phyloP scores from a whole-genome alignment of 2,329 filamentous ascomycete genomes.

The Helicocarpus griseus region DNA sequence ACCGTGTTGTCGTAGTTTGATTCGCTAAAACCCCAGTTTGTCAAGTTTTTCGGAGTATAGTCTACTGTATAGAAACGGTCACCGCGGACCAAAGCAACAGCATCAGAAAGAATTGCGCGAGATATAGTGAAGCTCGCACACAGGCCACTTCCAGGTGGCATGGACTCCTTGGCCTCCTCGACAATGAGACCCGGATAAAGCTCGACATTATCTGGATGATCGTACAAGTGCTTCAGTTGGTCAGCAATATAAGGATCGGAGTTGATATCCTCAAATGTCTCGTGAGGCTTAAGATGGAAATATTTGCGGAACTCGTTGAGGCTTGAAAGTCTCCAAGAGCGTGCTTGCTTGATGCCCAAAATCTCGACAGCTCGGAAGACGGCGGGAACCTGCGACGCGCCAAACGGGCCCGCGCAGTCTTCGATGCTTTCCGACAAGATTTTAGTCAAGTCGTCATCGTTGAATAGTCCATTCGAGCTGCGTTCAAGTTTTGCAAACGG shows the following conservation, averaged over 20 bases:
- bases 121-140: conserved; percentile 31
- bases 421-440: conserved; percentile 55
- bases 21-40: conserved; percentile 32
- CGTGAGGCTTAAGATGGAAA: conserved; percentile 50
- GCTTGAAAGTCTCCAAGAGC: conserved; percentile 49
- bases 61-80: conserved; percentile 32
- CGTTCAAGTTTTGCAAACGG: conserved; percentile 53
- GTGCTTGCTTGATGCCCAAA: conserved; percentile 65
- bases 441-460: conserved; percentile 59
- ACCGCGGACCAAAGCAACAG: conserved; percentile 33
- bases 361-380: conserved; percentile 67
- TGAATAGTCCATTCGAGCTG: conserved; percentile 50
- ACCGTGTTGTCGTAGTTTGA: conserved; percentile 22
- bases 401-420: conserved; percentile 60
- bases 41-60: conserved; percentile 22
- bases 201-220: conserved; percentile 58
- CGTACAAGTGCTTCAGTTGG: conserved; percentile 50
- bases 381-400: conserved; percentile 60
- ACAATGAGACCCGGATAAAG: conserved; percentile 57
- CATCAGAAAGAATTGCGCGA: conserved; percentile 34
- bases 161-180: conserved; percentile 28
- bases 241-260: conserved; percentile 45
- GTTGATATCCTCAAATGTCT: conserved; percentile 51
- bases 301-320: conserved; percentile 52
- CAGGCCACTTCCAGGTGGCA: conserved; percentile 27